phyloP scores from a whole-genome alignment of 2,329 filamentous ascomycete genomes.

The Neodidymelliopsis sp. region DNA sequence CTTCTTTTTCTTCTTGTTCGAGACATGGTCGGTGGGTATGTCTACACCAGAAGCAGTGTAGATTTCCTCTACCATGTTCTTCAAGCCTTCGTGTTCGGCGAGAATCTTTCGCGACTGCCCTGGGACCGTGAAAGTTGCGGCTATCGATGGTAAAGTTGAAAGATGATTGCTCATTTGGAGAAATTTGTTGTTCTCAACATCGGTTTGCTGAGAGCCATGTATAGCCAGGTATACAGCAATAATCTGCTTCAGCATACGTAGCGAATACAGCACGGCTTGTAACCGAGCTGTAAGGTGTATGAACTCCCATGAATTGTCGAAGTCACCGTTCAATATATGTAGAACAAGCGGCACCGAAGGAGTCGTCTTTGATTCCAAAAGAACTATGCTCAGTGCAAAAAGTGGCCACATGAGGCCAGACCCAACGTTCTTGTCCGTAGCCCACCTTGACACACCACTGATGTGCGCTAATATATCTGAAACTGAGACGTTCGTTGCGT shows the following conservation, averaged over 20 bases:
- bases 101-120: slow-evolving; percentile 28
- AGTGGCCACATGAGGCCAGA: slow-evolving; percentile 35
- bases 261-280: slow-evolving; percentile 53
- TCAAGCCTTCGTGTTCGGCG: slow-evolving; percentile 26
- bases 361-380: slow-evolving; percentile 30
- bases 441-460: slow-evolving; percentile 26
- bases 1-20: slow-evolving; percentile 35
- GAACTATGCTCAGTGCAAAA: slow-evolving; percentile 31
- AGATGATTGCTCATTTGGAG: slow-evolving; percentile 26
- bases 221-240: slow-evolving; percentile 31
- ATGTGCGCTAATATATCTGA: slow-evolving; percentile 26
- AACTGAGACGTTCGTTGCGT: not conserved
- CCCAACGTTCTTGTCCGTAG: slow-evolving; percentile 15
- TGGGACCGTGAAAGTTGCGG: slow-evolving; percentile 33
- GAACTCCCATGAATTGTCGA: slow-evolving; percentile 47
- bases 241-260: slow-evolving; percentile 53
- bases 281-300: slow-evolving; percentile 52
- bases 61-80: slow-evolving; percentile 34
- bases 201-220: not conserved
- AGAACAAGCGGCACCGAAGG: slow-evolving; percentile 25
- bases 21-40: slow-evolving; percentile 22
- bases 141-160: slow-evolving; percentile 32
- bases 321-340: slow-evolving; percentile 38
- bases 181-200: not conserved
- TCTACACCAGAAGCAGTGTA: slow-evolving; percentile 37